Evolutionary conservation across 345 rosid species (phyloP).

Genomic region (Odontarrhena argentea): DNA sequence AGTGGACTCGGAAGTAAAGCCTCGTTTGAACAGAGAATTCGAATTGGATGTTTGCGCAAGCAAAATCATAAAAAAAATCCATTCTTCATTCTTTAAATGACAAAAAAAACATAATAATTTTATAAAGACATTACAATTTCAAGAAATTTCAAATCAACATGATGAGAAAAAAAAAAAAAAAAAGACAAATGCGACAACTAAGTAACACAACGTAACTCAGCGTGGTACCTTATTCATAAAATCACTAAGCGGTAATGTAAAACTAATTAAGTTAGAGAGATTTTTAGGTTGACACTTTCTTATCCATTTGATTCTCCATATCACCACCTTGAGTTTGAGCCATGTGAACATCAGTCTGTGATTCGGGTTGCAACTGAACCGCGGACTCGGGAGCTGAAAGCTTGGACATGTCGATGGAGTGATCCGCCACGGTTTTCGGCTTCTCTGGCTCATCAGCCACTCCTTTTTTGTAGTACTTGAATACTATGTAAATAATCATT

Average conservation of each 20-base stretch:
- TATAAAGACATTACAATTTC: conserved; percentile 17
- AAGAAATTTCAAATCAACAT: conserved; percentile 13
- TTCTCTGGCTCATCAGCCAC: conserved; percentile 34
- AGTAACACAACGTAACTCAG: conserved; percentile 30
- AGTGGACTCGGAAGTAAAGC: no score
- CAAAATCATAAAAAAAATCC: no score
- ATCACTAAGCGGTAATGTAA: conserved; percentile 10
- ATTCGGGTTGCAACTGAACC: conserved; percentile 2
- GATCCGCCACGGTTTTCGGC: conserved; percentile 36
- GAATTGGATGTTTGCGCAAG: no score
- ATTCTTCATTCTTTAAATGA: no score
- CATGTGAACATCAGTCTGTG: no score
- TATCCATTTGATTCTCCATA: conserved; percentile 30
- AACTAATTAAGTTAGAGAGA: conserved; percentile 15
- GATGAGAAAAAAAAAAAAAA: neutral
- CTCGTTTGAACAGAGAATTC: no score
- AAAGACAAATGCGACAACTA: neutral
- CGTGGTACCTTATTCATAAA: conserved; percentile 19
- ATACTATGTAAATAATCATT: conserved; percentile 53
- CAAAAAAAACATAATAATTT: no score
- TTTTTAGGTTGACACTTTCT: conserved; percentile 19
- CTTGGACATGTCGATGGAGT: conserved; percentile 39
- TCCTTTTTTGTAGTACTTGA: conserved; percentile 44
- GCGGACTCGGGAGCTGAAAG: conserved; percentile 16
- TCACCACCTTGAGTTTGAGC: conserved; percentile 30